These are phyloP conservation scores for Tubosaeta sp. DNA, from an alignment of 768 basidiomycete genomes.

Conservation along the genomic window DNA sequence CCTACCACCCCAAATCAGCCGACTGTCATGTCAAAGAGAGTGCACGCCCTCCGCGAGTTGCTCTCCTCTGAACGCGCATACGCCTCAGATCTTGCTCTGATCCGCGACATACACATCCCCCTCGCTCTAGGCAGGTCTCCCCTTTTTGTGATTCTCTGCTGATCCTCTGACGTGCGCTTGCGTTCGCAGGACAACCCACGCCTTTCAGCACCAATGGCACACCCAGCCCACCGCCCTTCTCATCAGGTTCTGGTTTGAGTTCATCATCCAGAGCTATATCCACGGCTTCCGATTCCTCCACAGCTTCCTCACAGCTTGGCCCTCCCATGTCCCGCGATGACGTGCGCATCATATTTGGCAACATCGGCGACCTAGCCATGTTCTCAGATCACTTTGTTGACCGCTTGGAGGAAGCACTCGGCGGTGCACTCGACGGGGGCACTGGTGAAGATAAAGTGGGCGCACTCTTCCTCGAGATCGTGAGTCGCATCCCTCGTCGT, in stretches of 20 bases:
- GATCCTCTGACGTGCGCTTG: constrained; percentile 8
- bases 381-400: constrained; percentile 67
- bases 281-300: constrained; percentile 46
- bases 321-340: constrained; percentile 72
- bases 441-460: constrained; percentile 69
- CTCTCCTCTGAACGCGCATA: constrained; percentile 78
- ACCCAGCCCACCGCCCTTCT: constrained; percentile 24
- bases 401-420: constrained; percentile 62
- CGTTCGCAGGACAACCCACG: constrained; percentile 35
- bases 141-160: constrained; percentile 4
- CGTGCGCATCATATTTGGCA: constrained; percentile 67
- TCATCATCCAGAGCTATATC: constrained; percentile 38
- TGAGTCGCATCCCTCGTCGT: constrained; percentile 35
- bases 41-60: constrained; percentile 73
- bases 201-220: constrained; percentile 32
- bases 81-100: constrained; percentile 76
- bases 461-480: constrained; percentile 62
- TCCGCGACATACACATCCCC: constrained; percentile 75
- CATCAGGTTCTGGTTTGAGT: constrained; percentile 33
- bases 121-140: constrained; percentile 63
- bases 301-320: constrained; percentile 44
- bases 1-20: constrained; percentile 29
- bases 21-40: constrained; percentile 55
- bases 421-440: constrained; percentile 57
- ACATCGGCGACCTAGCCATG: constrained; percentile 68